Evolutionary conservation across 352 stramenopile species (phyloP), one percentile per base, ranked within the genome.

Genomic region (Thalassiosira livingstoniorum): DNA sequence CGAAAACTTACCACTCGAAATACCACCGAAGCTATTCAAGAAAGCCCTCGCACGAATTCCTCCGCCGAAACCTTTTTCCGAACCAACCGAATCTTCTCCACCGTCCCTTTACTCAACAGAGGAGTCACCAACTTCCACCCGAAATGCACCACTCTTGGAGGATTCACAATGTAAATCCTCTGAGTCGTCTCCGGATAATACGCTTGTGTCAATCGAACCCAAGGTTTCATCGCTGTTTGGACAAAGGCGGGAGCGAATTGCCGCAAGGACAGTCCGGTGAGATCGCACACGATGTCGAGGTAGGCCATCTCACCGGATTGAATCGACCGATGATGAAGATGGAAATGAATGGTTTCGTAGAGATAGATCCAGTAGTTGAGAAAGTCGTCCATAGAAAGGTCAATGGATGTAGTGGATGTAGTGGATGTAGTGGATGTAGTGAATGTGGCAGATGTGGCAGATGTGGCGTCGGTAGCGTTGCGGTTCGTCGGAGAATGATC

Each of bases 321-420:
- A 4, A 80, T 37, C 10, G 64, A 68, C 69, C 83, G 66, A 25
- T 67, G 55, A 32, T 87, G 80, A 11, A 87, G 47, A 29, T 72
- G 53, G 2, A 63, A 55, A 51, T 87, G 67, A 1, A 87, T 75
- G 4, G 73, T 62, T 69, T 87, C 80, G 35, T 75, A 80, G 5
- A 80, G 65, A 65, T 77, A 83, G 4, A 74, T 83, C 80, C 80
- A 87, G 32, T 87, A 87, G 13, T 69, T 35, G 4, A 87, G 61
- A 51, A 83, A 87, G 4, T 72, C 55, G 47, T 45, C 23, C 32
- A 86, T 25, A 29, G 53, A 63, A n/a, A n/a, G n/a, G n/a, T n/a
- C n/a, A n/a, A n/a, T n/a, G n/a, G n/a, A n/a, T n/a, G n/a, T n/a
- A n/a, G n/a, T n/a, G n/a, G n/a, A n/a, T n/a, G n/a, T n/a, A n/a